Percentiles rank a stretch among this genome's conserved stretches.
These are phyloP conservation scores for Aquilaria agallochum DNA, from an alignment of 441 rosid species.

Conservation along the genomic window DNA sequence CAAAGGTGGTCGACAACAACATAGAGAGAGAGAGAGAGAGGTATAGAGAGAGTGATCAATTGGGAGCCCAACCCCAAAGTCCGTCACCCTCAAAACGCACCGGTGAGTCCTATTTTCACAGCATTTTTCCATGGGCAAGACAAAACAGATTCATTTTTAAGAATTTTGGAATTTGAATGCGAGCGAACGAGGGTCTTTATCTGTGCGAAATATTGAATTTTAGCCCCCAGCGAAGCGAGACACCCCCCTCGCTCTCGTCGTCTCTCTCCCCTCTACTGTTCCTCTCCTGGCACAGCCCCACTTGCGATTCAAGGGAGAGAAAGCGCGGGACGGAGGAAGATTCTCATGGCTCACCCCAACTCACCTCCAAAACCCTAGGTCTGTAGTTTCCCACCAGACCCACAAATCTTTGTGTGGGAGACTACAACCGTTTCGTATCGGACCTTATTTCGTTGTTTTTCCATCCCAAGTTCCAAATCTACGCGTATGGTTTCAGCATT, in stretches of 20 bases:
- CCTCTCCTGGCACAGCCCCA: too few species aligned
- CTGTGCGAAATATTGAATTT: slow-evolving; percentile 27
- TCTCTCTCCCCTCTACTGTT: slow-evolving; percentile 10
- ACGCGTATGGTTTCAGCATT: slow-evolving; percentile 1
- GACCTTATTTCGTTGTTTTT: neutral
- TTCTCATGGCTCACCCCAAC: slow-evolving; percentile 5
- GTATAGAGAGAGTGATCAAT: neutral
- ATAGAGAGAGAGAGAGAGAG: neutral
- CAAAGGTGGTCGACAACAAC: too few species aligned
- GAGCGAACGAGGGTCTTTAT: slow-evolving; percentile 31
- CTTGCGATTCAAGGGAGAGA: slow-evolving; percentile 28
- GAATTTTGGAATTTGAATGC: slow-evolving; percentile 8
- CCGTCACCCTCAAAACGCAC: slow-evolving; percentile 7
- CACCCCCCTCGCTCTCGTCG: slow-evolving; percentile 2
- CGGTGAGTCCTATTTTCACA: slow-evolving; percentile 25
- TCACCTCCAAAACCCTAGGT: slow-evolving; percentile 28
- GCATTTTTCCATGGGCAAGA: neutral
- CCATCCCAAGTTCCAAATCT: slow-evolving; percentile 6
- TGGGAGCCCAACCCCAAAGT: slow-evolving; percentile 2
- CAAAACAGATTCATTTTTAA: neutral
- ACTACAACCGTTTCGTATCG: too few species aligned
- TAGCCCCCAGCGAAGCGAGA: slow-evolving; percentile 18
- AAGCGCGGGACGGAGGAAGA: slow-evolving; percentile 18
- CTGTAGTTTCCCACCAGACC: slow-evolving; percentile 52
- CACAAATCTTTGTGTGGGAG: neutral